Evolutionary conservation across 1,139 yeast species (phyloP).

Genomic region (Eremothecium coryli): DNA sequence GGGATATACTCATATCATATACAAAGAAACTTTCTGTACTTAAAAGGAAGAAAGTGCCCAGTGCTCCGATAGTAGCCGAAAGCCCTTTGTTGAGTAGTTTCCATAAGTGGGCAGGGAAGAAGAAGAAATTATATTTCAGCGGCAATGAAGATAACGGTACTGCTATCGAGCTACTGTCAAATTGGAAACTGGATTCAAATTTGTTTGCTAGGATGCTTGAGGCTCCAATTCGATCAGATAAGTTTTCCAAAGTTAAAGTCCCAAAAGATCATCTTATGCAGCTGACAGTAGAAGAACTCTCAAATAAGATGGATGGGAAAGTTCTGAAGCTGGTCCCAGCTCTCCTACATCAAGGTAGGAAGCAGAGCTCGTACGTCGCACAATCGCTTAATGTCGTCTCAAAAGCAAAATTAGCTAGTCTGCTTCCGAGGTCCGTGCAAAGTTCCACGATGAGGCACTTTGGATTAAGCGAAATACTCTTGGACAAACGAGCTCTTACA

Average conservation of each 20-base stretch:
- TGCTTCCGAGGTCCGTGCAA: constrained; percentile 15
- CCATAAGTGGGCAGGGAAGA: constrained; percentile 28
- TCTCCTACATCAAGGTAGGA: constrained; percentile 7
- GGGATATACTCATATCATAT: no score
- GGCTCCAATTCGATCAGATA: constrained; percentile 26
- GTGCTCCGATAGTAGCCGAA: background rate
- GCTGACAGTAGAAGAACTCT: constrained; percentile 13
- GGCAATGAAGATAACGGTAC: constrained; percentile 5
- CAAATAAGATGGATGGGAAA: constrained; percentile 4
- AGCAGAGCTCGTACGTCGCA: constrained; percentile 20
- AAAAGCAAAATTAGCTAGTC: constrained; percentile 7
- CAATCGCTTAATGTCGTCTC: constrained; percentile 11
- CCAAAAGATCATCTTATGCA: constrained; percentile 23
- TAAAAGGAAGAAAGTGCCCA: no score
- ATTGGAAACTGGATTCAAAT: constrained; percentile 16
- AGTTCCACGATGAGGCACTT: constrained; percentile 13
- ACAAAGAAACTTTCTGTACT: no score
- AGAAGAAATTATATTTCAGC: constrained; percentile 12
- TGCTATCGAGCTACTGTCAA: constrained; percentile 1
- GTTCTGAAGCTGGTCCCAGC: constrained; percentile 4
- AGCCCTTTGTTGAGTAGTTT: constrained; percentile 23
- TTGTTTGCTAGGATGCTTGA: constrained; percentile 23
- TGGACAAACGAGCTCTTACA: constrained; percentile 3
- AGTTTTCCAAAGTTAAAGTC: constrained; percentile 13
- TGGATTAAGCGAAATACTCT: constrained; percentile 5